Conservation (phyloP, 768 basidiomycete genomes). For the Leccinum barrowsii region DNA sequence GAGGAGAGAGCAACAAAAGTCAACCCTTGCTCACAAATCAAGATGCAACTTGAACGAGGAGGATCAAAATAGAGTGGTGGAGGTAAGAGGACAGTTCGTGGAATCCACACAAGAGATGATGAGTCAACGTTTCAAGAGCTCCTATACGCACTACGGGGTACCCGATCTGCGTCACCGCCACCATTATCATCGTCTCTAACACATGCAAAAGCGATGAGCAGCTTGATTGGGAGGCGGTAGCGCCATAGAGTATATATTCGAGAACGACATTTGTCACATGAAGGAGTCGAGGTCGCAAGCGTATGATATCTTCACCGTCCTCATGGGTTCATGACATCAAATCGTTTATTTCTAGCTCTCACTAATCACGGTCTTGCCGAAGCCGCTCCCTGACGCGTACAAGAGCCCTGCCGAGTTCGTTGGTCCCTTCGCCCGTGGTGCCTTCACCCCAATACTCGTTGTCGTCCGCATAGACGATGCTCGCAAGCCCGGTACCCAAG, state of each 20-base stretch:
- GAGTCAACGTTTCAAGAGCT: no score
- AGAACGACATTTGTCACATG: neutral
- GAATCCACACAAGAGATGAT: no score
- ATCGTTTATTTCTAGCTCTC: conserved; percentile 7
- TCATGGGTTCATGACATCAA: neutral
- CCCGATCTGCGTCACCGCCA: no score
- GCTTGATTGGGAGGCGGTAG: neutral
- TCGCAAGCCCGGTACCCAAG: conserved; percentile 47
- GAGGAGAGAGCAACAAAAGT: no score
- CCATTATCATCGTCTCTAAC: neutral
- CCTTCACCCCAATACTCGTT: conserved; percentile 74
- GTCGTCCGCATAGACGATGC: conserved; percentile 51
- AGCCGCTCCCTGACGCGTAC: conserved; percentile 51
- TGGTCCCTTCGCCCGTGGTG: conserved; percentile 44
- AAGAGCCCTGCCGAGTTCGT: conserved; percentile 63
- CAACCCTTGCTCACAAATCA: neutral
- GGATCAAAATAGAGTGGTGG: neutral
- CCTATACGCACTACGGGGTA: no score
- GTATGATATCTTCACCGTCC: neutral
- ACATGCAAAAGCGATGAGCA: neutral
- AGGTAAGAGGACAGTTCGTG: no score
- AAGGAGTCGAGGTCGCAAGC: neutral
- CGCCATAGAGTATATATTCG: neutral
- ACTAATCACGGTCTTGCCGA: conserved; percentile 24
- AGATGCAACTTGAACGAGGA: neutral